These are phyloP conservation scores for Streptanthus diversifolius DNA, from an alignment of 345 rosid species.

Conservation along the genomic window DNA sequence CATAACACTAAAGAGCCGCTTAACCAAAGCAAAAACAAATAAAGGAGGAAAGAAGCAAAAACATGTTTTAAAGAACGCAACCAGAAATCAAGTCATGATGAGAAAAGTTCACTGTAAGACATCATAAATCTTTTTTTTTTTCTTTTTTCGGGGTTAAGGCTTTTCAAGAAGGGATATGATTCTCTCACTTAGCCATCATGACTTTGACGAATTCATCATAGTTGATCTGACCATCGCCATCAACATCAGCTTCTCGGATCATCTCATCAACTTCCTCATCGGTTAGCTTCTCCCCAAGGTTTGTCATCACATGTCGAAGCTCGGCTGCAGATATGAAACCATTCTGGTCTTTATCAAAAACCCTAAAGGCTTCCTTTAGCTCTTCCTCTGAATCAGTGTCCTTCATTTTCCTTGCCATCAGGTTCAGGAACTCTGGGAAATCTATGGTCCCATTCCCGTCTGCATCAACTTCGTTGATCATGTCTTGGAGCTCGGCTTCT, in stretches of 20 bases:
- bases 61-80: slow-evolving; percentile 20
- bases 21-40: slow-evolving; percentile 12
- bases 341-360: slow-evolving; percentile 55
- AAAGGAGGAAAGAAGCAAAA: background rate
- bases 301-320: slow-evolving; percentile 58
- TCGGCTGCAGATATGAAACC: slow-evolving; percentile 60
- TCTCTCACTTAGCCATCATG: slow-evolving; percentile 61
- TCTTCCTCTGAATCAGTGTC: slow-evolving; percentile 63
- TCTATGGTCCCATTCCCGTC: slow-evolving; percentile 45
- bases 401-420: slow-evolving; percentile 62
- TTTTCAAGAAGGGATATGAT: background rate
- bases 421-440: slow-evolving; percentile 54
- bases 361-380: slow-evolving; percentile 58
- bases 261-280: slow-evolving; percentile 61
- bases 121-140: background rate
- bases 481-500: slow-evolving; percentile 42
- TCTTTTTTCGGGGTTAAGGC: background rate
- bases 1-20: slow-evolving; percentile 4
- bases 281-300: slow-evolving; percentile 52
- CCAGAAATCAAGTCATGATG: slow-evolving; percentile 10
- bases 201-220: slow-evolving; percentile 58
- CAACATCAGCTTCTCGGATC: slow-evolving; percentile 57
- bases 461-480: slow-evolving; percentile 40
- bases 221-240: slow-evolving; percentile 60
- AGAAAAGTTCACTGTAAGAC: background rate